Base-by-base conservation (phyloP, 2,329 filamentous ascomycete species). In the Grosmannia clavigera region DNA sequence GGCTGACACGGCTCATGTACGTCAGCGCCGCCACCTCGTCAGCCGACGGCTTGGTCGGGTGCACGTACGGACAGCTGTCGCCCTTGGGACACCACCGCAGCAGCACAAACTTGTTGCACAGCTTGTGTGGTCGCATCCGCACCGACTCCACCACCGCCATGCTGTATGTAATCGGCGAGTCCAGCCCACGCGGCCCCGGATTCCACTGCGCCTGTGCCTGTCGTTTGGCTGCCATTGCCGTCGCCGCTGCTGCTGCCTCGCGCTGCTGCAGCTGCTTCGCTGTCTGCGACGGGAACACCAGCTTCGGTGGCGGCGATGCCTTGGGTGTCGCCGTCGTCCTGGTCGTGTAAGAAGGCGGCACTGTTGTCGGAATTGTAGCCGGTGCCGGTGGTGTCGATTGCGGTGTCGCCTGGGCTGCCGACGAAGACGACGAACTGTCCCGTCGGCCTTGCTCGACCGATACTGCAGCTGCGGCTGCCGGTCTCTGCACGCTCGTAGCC, bases 21-120 rank as follows among this genome's bases (percentile, higher is more conserved):
- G 78, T 75, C 62, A 85, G 80, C 2, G 81, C 82, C 43, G 75
- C 75, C 58, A 80, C 71, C 66, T 85, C 82, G 3, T 83, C 81
- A 27, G 74, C 70, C 5, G 73, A 77, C 3, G 78, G 75, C 63
- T 73, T 77, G 66, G 83, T 79, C 54, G 77, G 72, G 68, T 85
- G 82, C 61, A 80, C 78, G 65, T 83, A 85, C 57, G 71, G 73
- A 69, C 82, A 85, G 5, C 73, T 71, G n/a, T 76, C 72, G 11
- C 75, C 75, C 65, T 82, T 84, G 55, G 73, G 67, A 64, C 82
- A 85, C 0, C 78, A 78, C 0, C 81, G 81, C 22, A 80, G 75
- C 35, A 85, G 74, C 66, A 81, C 84, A 66, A 83, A 80, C 56
- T 82, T 82, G 67, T 85, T 85, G 73, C 82, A 85, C 9, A 84